phyloP scores from a whole-genome alignment of 2,329 filamentous ascomycete genomes.

The Bipolaris sorokiniana region DNA sequence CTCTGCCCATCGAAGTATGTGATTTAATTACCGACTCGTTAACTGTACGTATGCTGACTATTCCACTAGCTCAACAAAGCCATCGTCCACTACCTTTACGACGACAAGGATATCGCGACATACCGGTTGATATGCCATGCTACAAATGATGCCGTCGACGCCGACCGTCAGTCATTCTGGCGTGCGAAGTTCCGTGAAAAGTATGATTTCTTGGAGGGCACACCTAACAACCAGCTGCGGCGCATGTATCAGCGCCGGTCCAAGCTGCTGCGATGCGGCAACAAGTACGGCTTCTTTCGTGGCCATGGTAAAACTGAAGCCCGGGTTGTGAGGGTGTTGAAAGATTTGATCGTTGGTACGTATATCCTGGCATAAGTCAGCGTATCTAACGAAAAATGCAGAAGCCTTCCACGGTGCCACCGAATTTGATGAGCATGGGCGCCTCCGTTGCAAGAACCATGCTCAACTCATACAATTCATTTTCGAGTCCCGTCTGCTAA shows the following conservation, averaged over 20 bases:
- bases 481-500: slow-evolving; percentile 34
- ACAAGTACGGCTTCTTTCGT: slow-evolving; percentile 25
- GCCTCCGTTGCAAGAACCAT: slow-evolving; percentile 46
- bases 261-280: slow-evolving; percentile 29
- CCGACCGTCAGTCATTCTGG: slow-evolving; percentile 55
- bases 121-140: slow-evolving; percentile 51
- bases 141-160: slow-evolving; percentile 50
- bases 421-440: slow-evolving; percentile 24
- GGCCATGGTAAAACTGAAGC: slow-evolving; percentile 35
- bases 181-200: slow-evolving; percentile 50
- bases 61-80: slow-evolving; percentile 48
- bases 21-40: background rate
- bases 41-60: slow-evolving; percentile 1
- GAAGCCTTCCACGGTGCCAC: slow-evolving; percentile 41
- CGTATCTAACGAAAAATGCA: slow-evolving; percentile 11
- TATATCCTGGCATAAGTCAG: background rate
- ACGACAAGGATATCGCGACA: slow-evolving; percentile 53
- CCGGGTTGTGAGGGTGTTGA: slow-evolving; percentile 48
- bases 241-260: slow-evolving; percentile 45
- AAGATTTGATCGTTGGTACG: slow-evolving; percentile 55
- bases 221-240: slow-evolving; percentile 41
- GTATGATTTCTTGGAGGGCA: slow-evolving; percentile 48
- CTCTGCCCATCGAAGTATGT: slow-evolving; percentile 42
- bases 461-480: slow-evolving; percentile 40
- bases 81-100: slow-evolving; percentile 48